A percentile compares a stretch with the other conserved stretches of the same genome.
Conservation (phyloP, 257 asterid species). For the Fraxinus pennsylvanica region DNA sequence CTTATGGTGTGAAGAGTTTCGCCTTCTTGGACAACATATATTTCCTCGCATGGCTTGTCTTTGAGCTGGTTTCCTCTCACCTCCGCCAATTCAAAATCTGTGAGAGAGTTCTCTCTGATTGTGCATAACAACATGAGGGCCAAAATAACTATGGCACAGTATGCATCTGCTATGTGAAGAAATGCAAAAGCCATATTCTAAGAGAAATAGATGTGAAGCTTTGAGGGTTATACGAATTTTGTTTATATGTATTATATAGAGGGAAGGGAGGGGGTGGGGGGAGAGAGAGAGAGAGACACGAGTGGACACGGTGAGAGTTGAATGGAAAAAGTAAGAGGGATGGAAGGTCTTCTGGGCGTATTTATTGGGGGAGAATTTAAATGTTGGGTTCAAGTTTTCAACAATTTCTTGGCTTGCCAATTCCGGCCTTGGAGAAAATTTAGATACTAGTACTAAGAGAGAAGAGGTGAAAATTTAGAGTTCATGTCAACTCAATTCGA, state of each 20-base stretch:
- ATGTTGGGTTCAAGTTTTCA: neutral
- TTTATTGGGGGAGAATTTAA: neutral
- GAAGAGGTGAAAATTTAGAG: too few species aligned
- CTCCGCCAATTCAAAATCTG: constrained; percentile 12
- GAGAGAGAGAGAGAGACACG: neutral
- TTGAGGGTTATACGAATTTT: neutral
- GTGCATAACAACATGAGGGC: constrained; percentile 32
- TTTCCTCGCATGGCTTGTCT: constrained; percentile 36
- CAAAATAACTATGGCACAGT: constrained; percentile 36
- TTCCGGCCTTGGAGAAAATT: neutral
- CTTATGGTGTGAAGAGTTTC: constrained; percentile 49
- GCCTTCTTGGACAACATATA: constrained; percentile 45
- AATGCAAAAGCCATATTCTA: constrained; percentile 11
- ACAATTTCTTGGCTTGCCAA: neutral
- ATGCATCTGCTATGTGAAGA: constrained; percentile 33
- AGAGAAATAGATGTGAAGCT: neutral
- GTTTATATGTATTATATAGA: neutral
- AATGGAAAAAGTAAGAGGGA: neutral
- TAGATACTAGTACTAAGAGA: too few species aligned
- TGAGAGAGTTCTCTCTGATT: constrained; percentile 12
- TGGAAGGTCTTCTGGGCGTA: neutral
- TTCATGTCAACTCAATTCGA: too few species aligned
- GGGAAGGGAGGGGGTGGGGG: too few species aligned
- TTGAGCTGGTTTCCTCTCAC: constrained; percentile 19
- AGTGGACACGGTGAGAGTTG: too few species aligned